Evolutionary conservation across 305 asterid species (phyloP).

Genomic region (Fraxinus latifolia): DNA sequence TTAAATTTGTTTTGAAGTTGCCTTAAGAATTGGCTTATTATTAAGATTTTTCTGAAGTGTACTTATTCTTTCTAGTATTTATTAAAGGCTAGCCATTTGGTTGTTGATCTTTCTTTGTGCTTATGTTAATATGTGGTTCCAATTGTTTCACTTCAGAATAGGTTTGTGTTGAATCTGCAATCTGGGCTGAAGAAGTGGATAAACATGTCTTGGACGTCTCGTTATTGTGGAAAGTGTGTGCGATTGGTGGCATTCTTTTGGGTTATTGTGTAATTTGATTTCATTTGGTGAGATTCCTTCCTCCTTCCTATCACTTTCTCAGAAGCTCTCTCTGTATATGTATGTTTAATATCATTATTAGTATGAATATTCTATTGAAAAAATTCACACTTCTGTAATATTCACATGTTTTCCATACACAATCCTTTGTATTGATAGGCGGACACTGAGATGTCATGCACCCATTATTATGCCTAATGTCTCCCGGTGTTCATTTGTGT

Average conservation of each 20-base stretch:
- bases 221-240: constrained; percentile 57
- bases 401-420: not conserved
- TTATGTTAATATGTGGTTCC: constrained; percentile 7
- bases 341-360: not conserved
- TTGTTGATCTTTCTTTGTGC: not conserved
- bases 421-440: not conserved
- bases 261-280: constrained; percentile 55
- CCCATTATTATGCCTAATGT: not conserved
- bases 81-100: not conserved
- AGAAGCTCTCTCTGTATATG: not conserved
- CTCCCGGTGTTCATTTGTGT: not conserved
- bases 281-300: constrained; percentile 44
- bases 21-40: not conserved
- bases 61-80: not conserved
- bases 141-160: constrained; percentile 21
- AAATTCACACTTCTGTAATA: not conserved
- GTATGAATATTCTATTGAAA: not conserved
- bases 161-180: constrained; percentile 19
- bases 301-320: not conserved
- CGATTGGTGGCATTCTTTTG: constrained; percentile 63
- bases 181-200: constrained; percentile 38
- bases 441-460: not conserved
- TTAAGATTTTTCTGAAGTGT: not conserved
- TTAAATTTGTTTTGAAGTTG: not conserved
- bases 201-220: constrained; percentile 76